Evolutionary conservation across 2,329 filamentous ascomycete genomes (phyloP), one percentile per base, ranked within the genome.

Genomic region (Acrodontium crateriforme): DNA sequence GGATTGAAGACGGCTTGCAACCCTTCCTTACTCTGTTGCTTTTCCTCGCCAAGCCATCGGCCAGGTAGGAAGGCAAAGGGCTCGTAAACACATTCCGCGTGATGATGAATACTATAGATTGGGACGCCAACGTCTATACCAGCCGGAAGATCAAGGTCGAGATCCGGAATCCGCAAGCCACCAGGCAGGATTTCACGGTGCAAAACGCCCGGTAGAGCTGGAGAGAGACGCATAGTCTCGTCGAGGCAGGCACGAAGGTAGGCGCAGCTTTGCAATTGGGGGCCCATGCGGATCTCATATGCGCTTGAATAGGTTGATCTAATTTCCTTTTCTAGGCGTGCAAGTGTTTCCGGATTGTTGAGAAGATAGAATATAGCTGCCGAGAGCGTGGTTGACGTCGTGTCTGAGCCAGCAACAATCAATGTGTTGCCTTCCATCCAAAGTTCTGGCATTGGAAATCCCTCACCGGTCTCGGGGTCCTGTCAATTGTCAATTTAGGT

Each of bases 1-100:
- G 80, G 75, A 37, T 74, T 81, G 54, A 81, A 85, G 1, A 78
- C 79, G n/a, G n/a, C n/a, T n/a, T n/a, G n/a, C n/a, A n/a, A n/a
- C n/a, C n/a, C n/a, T n/a, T n/a, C n/a, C 23, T 62, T 65, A 28
- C 74, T 67, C 2, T 78, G 75, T 40, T 32, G n/a, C 22, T 24
- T 16, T 40, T 30, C 16, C 41, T 36, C 0, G 29, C 16, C 20
- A 1, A 50, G 29, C 45, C 45, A 52, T 10, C 49, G 35, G 11
- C 38, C 36, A 7, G 49, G 49, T 10, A 37, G 25, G 40, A 43
- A 52, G 5, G 24, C 29, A 29, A 44, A 48, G 0, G 48, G 42
- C 2, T 38, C 33, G 3, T 35, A 27, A 28, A 50, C 50, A 30
- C 47, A 48, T 4, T 42, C 37, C 9, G 42, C 28, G 27, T 53